Base-by-base conservation (phyloP, 2,329 filamentous ascomycete genomes). In the Cladosporium sp. region DNA sequence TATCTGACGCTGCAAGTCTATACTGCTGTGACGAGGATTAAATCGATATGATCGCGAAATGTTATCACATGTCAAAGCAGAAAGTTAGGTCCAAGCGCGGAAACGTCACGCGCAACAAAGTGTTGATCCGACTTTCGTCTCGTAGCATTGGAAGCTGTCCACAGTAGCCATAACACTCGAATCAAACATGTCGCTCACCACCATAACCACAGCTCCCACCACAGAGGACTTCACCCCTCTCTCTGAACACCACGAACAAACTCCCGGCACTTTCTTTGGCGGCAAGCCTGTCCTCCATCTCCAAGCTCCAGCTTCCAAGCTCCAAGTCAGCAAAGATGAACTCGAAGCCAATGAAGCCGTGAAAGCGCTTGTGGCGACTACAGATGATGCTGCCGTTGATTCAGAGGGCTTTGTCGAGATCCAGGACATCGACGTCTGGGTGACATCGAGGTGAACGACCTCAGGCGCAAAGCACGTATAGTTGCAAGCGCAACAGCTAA, bases 201-300 rank as follows among this genome's bases (percentile, higher is more conserved):
- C 83, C 1, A 82, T 89, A 47, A 79, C 79, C 51, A 75, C 75
- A 2, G 76, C 84, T 28, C 88, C 87, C 5, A 75, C 79, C 15
- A 68, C 79, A 14, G 77, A 78, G 37, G 82, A 86, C 69, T 92
- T 85, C 73, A 85, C 81, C 36, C 77, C 83, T 4, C 80, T 92
- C 47, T 77, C 80, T 59, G 85, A 90, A 61, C 88, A 91, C 70
- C 84, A 90, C 71, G 79, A 85, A 55, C 84, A 86, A 68, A 93
- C 89, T 1, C 89, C 89, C 0, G 78, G 80, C 59, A 87, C 83
- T 42, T 93, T 92, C 75, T 87, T 86, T 66, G 83, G 81, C 65
- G 84, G 83, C 28, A 89, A 88, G 68, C 85, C 89, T 1, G 81
- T 92, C 43, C 81, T 92, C 3, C 84, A 92, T 73, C 83, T 82